Evolutionary conservation across 345 rosid genomes (phyloP).

Genomic region (Viola odorata): DNA sequence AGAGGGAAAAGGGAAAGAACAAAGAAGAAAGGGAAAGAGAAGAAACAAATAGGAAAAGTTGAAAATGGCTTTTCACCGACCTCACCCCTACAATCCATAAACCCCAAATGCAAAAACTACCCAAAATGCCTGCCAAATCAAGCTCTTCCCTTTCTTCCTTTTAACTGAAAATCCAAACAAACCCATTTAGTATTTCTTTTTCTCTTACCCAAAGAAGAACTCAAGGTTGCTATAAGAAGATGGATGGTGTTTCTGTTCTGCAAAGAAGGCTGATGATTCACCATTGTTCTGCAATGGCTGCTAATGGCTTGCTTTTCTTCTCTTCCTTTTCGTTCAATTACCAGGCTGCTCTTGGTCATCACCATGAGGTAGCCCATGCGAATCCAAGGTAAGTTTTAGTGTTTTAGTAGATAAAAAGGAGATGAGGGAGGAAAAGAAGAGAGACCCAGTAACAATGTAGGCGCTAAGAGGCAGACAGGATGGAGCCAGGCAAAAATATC

Average conservation of each 20-base stretch:
- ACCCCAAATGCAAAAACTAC: neutral
- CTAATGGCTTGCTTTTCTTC: neutral
- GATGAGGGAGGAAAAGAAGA: neutral
- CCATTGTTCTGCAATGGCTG: slow-evolving; percentile 24
- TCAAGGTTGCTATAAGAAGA: no score
- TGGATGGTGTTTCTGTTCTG: no score
- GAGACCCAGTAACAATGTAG: slow-evolving; percentile 27
- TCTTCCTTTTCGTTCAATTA: slow-evolving; percentile 15
- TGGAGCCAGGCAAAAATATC: slow-evolving; percentile 26
- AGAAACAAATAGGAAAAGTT: slow-evolving; percentile 7
- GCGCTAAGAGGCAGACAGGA: slow-evolving; percentile 26
- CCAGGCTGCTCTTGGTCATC: slow-evolving; percentile 28
- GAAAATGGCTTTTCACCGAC: slow-evolving; percentile 43
- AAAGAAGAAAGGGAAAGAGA: slow-evolving; percentile 16
- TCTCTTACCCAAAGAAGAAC: neutral
- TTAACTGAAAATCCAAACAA: slow-evolving; percentile 7
- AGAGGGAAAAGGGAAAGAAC: neutral
- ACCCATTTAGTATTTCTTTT: neutral
- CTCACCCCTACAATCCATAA: slow-evolving; percentile 7
- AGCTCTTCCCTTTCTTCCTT: slow-evolving; percentile 13
- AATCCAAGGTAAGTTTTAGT: slow-evolving; percentile 33
- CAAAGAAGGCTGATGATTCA: no score
- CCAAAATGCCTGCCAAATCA: neutral
- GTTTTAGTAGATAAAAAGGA: slow-evolving; percentile 18
- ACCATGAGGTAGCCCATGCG: slow-evolving; percentile 8